phyloP scores from a whole-genome alignment of 2,329 filamentous ascomycete species.

The Ophiostoma piceae region DNA sequence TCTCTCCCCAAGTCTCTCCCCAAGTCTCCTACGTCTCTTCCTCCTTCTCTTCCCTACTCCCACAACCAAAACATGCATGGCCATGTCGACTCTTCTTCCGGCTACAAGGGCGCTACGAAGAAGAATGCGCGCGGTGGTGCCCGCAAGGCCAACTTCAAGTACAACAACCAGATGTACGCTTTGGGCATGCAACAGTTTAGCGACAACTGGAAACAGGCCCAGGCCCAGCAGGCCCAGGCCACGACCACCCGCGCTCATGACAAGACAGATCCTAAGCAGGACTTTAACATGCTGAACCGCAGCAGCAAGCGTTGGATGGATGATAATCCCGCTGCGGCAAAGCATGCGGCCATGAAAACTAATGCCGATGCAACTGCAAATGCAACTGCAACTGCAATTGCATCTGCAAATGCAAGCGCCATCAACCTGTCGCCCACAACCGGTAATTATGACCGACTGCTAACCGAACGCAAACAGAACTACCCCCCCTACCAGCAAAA shows the following conservation, averaged over 20 bases:
- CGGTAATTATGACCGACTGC: constrained; percentile 66
- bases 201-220: no score
- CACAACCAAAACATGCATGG: background rate
- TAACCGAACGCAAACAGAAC: constrained; percentile 65
- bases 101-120: constrained; percentile 40
- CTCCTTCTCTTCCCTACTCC: background rate
- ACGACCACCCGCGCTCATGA: constrained; percentile 22
- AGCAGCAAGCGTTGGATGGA: constrained; percentile 44
- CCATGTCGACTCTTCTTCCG: background rate
- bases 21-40: background rate
- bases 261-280: constrained; percentile 23
- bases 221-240: no score
- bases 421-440: constrained; percentile 60
- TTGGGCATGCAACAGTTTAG: no score
- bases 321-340: constrained; percentile 11
- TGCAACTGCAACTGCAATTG: background rate
- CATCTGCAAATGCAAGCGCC: background rate
- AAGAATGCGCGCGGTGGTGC: constrained; percentile 43
- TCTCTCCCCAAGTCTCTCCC: constrained; percentile 2
- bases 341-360: background rate
- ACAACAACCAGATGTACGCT: constrained; percentile 31
- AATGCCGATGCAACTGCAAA: background rate
- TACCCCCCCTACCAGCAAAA: constrained; percentile 48
- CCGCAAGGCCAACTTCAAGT: constrained; percentile 38
- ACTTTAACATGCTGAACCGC: constrained; percentile 33